Percentiles rank a stretch among this genome's conserved stretches.
Evolutionary conservation across 202 grass and related monocot genomes (phyloP).

Genomic region (Panicum virgatum): DNA sequence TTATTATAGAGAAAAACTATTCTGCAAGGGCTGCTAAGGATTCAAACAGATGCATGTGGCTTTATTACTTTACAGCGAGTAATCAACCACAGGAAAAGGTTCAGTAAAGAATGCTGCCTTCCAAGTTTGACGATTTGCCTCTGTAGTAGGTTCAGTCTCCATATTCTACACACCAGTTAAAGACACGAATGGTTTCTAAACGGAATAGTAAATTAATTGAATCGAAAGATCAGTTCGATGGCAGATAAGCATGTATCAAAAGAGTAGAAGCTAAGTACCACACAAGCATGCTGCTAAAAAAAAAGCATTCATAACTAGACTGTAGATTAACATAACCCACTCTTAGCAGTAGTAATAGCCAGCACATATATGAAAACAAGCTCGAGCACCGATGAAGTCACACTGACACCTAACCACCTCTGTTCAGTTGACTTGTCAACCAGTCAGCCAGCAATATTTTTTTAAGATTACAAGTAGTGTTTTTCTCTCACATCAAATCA

Average conservation of each 20-base stretch:
- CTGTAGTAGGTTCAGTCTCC: neutral
- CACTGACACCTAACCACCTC: neutral
- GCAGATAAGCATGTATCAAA: neutral
- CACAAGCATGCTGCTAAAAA: neutral
- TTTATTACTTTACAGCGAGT: neutral
- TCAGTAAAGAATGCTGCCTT: neutral
- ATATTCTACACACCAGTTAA: neutral
- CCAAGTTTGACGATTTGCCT: neutral
- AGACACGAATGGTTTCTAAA: neutral
- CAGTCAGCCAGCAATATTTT: too few species aligned
- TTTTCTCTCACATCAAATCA: too few species aligned
- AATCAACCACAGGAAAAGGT: neutral
- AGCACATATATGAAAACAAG: neutral
- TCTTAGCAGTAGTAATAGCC: neutral
- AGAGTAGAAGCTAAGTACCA: neutral
- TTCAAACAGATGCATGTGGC: neutral
- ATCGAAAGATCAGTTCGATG: neutral
- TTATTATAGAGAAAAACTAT: too few species aligned
- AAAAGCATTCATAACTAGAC: neutral
- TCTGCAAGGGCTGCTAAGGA: neutral
- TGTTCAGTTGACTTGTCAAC: too few species aligned
- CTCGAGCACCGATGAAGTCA: neutral
- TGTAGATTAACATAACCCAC: neutral
- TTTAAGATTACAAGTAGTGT: too few species aligned
- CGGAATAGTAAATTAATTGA: neutral